phyloP scores from a whole-genome alignment of 176 grass and related monocot species.

The Tillandsia leiboldiana region DNA sequence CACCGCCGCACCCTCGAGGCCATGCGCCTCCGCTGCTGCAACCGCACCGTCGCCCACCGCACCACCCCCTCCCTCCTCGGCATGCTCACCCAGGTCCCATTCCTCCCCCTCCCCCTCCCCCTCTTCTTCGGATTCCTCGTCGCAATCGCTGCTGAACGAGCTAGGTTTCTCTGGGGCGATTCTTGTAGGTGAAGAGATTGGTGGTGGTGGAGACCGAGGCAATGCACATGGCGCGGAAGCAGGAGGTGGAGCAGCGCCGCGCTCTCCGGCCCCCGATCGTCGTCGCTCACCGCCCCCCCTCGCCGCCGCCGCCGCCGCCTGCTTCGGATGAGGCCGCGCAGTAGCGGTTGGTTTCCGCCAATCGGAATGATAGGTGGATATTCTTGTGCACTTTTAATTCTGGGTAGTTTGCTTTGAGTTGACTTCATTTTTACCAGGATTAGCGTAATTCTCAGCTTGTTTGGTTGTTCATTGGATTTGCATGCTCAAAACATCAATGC shows the following conservation, averaged over 20 bases:
- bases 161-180: not conserved
- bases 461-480: not conserved
- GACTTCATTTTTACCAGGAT: too few species aligned
- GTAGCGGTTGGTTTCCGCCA: conserved; percentile 13
- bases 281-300: conserved; percentile 33
- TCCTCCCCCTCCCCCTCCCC: not conserved
- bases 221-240: conserved; percentile 69
- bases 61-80: conserved; percentile 90
- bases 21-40: conserved; percentile 89
- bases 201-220: conserved; percentile 81
- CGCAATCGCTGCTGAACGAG: not conserved
- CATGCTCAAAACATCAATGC: not conserved
- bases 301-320: not conserved
- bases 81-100: conserved; percentile 48
- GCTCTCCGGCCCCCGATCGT: conserved; percentile 69
- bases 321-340: not conserved
- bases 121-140: not conserved
- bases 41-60: conserved; percentile 81
- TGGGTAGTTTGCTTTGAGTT: too few species aligned
- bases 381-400: too few species aligned
- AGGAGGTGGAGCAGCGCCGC: conserved; percentile 53
- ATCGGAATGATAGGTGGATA: not conserved
- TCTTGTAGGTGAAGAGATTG: conserved; percentile 74
- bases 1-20: conserved; percentile 95
- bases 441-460: not conserved